A percentile compares a stretch with the other conserved stretches of the same genome.
phyloP scores from a whole-genome alignment of 331 rosid genomes.

The Acacia pycnantha region DNA sequence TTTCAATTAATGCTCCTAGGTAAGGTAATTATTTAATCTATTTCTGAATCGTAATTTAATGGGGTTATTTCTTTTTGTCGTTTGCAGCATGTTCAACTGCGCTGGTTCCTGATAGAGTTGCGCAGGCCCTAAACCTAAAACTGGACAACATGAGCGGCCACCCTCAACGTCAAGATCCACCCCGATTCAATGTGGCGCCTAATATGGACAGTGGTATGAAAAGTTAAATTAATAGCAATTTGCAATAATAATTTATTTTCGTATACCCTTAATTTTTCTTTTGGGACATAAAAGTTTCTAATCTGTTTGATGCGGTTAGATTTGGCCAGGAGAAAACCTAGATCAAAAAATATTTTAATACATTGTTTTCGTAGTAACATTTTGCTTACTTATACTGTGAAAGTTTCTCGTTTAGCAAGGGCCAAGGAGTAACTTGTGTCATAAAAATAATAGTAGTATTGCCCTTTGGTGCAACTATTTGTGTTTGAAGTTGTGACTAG shows the following conservation, averaged over 20 bases:
- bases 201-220: conserved; percentile 49
- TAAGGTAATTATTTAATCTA: background rate
- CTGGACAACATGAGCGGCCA: conserved; percentile 50
- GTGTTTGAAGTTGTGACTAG: background rate
- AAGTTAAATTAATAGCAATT: background rate
- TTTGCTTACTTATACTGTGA: background rate
- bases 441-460: background rate
- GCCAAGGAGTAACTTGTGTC: background rate
- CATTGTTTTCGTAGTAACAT: background rate
- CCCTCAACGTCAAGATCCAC: conserved; percentile 43
- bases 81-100: conserved; percentile 64
- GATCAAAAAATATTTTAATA: no score
- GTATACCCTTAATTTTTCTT: background rate
- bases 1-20: background rate
- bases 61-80: background rate
- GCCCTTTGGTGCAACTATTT: background rate
- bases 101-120: conserved; percentile 76
- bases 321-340: no score
- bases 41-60: background rate
- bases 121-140: conserved; percentile 77
- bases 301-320: no score
- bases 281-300: no score
- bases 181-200: conserved; percentile 37
- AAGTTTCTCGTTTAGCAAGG: background rate
- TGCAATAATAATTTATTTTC: background rate